Conservation (phyloP, 2,329 filamentous ascomycete species). For the Phyllosticta citrichinensis region DNA sequence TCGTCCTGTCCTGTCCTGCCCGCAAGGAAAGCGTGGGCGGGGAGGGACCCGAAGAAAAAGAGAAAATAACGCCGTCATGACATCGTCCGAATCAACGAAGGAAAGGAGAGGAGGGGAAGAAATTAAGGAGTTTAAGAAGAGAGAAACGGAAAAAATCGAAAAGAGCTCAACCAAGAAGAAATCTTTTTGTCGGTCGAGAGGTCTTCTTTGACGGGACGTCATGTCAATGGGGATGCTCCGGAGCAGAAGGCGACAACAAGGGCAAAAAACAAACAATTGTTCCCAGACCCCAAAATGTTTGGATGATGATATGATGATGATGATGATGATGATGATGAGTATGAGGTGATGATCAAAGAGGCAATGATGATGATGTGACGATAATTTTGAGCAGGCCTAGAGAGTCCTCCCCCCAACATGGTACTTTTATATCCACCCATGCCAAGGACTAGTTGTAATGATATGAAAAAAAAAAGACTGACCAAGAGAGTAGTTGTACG, state of each 20-base stretch:
- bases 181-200: too few species aligned
- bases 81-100: neutral
- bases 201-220: too few species aligned
- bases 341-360: neutral
- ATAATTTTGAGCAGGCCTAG: neutral
- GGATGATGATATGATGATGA: neutral
- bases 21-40: neutral
- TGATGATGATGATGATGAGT: neutral
- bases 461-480: neutral
- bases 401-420: neutral
- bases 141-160: neutral
- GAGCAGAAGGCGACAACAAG: neutral
- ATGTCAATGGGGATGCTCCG: too few species aligned
- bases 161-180: neutral
- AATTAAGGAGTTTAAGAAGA: neutral
- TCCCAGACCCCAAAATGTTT: neutral
- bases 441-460: neutral
- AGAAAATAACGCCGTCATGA: neutral
- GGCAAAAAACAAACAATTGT: neutral
- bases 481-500: neutral
- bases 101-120: neutral
- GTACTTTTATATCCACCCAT: neutral
- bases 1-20: too few species aligned
- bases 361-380: neutral
- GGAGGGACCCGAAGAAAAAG: neutral